Base-by-base conservation (phyloP, 2,329 filamentous ascomycete genomes). In the Pseudocercospora ulei region DNA sequence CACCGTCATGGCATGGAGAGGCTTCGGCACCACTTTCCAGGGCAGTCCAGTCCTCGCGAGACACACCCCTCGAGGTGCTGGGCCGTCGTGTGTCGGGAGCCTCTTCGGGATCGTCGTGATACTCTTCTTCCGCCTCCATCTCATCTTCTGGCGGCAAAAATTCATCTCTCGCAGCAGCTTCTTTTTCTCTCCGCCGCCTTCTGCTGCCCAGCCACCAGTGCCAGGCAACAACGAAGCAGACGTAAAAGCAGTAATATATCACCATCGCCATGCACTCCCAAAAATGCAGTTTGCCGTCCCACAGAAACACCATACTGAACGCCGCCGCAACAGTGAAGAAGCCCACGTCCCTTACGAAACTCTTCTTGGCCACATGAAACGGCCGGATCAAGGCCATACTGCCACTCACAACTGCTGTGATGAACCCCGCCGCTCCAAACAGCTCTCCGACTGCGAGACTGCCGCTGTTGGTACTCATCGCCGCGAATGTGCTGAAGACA, bases 301-400 rank as follows among this genome's bases (percentile, higher is more conserved):
- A 78, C 12, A 98, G 64, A 53, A 96, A 88, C 2, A 80, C 66
- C 73, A 95, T 82, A 57, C 82, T 86, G 62, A 96, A 95, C 44
- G 72, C 72, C 9, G 90, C 80, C 1, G 90, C 83, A 7, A 84
- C 70, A 40, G 92, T 81, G 60, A 98, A 98, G 66, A 95, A 98
- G 41, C 77, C 73, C 7, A 96, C 81, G 56, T 98, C 90, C 49
- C 90, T 75, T 13, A 95, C 73, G 58, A 96, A 98, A 22, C 85
- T 90, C 61, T 81, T 83, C 54, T 78, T 80, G 37, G 84, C 82
- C 36, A 98, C 90, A 50, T 80, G 81, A 62, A 98, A 98, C 38
- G 94, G 90, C 48, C 84, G 75, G n/a, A 95, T 87, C 39, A 98
- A 65, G 8, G 88, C 90, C 90, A 98, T 98, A 39, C 86, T 93